These are phyloP conservation scores for Fusarium coicis DNA, from an alignment of 2,329 filamentous ascomycete genomes.

Conservation along the genomic window DNA sequence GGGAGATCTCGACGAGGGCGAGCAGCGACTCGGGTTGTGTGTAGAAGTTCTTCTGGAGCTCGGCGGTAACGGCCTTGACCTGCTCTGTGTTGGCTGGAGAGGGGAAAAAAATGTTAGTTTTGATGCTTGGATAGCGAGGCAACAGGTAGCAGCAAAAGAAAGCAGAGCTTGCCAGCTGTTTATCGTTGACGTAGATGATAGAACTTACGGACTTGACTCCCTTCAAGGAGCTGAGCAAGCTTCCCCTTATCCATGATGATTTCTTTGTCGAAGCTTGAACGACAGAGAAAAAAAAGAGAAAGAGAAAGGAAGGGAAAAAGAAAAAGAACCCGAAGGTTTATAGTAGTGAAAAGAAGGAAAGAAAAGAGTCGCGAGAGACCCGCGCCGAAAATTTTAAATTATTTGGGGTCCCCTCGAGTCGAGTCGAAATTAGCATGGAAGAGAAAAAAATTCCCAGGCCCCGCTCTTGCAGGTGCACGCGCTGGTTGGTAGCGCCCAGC, in stretches of 20 bases:
- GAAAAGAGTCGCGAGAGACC: conserved; percentile 32
- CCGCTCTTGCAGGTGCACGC: conserved; percentile 27
- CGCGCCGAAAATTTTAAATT: conserved; percentile 39
- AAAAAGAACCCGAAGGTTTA: conserved; percentile 34
- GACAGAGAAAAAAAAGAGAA: conserved; percentile 38
- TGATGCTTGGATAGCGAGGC: background rate
- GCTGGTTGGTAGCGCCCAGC: conserved; percentile 11
- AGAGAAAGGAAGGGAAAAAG: conserved; percentile 17
- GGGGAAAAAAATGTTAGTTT: conserved; percentile 27
- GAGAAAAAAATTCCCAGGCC: conserved; percentile 34
- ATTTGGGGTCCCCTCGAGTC: conserved; percentile 27
- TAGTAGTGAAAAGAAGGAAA: conserved; percentile 27
- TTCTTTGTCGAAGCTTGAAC: conserved; percentile 37
- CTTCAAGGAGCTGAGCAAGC: conserved; percentile 87
- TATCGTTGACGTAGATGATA: conserved; percentile 1
- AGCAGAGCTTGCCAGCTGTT: background rate
- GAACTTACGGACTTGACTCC: conserved; percentile 84
- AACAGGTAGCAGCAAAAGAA: conserved; percentile 4
- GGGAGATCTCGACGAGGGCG: conserved; percentile 87
- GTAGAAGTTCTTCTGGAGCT: conserved; percentile 95
- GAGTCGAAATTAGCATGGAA: conserved; percentile 31
- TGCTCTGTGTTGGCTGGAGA: conserved; percentile 82
- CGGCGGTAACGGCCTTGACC: conserved; percentile 89
- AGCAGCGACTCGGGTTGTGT: conserved; percentile 84
- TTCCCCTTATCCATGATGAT: conserved; percentile 66